Percentiles rank a stretch among this genome's conserved stretches.
phyloP scores from a whole-genome alignment of 176 grass and related monocot genomes.

The Alopecurus myosuroides region DNA sequence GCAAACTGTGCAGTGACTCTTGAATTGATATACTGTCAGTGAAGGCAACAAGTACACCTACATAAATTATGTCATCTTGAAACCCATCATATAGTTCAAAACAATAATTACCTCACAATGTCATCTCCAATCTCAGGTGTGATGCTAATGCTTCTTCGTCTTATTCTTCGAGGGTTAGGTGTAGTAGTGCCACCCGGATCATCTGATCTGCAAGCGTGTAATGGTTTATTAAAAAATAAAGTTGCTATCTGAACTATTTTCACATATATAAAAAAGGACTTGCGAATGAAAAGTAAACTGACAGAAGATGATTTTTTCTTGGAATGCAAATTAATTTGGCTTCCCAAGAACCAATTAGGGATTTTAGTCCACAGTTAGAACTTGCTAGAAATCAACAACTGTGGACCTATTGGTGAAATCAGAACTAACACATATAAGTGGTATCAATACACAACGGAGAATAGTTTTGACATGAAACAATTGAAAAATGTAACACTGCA shows the following conservation, averaged over 20 bases:
- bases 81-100: conserved; percentile 24
- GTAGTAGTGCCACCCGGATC: conserved; percentile 57
- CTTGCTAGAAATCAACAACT: neutral
- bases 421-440: neutral
- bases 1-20: neutral
- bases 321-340: neutral
- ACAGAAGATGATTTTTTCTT: neutral
- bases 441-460: neutral
- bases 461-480: conserved; percentile 11
- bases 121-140: conserved; percentile 99
- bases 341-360: neutral
- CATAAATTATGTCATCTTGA: neutral
- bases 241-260: neutral
- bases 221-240: conserved; percentile 13
- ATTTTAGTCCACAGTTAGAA: neutral
- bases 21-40: conserved; percentile 8
- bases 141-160: conserved; percentile 95
- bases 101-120: conserved; percentile 77
- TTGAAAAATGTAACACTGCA: conserved; percentile 3
- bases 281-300: neutral
- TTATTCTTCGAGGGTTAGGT: conserved; percentile 73
- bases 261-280: conserved; percentile 11
- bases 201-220: conserved; percentile 72
- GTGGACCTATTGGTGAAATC: neutral
- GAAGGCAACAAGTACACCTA: conserved; percentile 20